Base-by-base conservation (phyloP, 129 eudicot genomes). In the Pulicaria dysenterica region DNA sequence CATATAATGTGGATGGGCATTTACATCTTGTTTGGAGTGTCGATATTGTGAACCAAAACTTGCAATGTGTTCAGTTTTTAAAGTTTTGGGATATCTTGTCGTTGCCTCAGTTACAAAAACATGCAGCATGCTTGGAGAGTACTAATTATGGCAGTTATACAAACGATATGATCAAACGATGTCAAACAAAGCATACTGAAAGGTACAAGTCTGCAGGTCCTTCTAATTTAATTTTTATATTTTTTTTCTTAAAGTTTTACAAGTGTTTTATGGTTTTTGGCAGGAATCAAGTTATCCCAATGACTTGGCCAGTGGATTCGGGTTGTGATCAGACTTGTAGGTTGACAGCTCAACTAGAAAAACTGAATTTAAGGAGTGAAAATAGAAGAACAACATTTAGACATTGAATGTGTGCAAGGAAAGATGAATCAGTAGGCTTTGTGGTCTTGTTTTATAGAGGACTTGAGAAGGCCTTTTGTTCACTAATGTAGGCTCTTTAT, bases 1-100 rank as follows among this genome's bases (percentile, higher is more conserved):
- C 50, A 12, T 73, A 75, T 59, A 67, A 67, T 46, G 71, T 85
- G 4, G 19, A 77, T n/a, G 76, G 63, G 40, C 16, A 16, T 31
- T 45, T 85, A 5, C 11, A 77, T 45, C 70, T 85, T 44, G 31
- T 77, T 60, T 85, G 86, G 86, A 74, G 79, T 3, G 63, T 78
- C 11, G 82, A 81, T 46, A 75, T 81, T 48, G 58, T 50, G 14
- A 16, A 60, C 24, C 79, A 85, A 8, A 69, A 83, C 61, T 69
- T 65, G 4, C 7, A 37, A n/a, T 67, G 72, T 65, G 43, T 54
- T 7, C 86, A 85, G 47, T 77, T 78, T 39, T 49, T 85, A 36
- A 85, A 81, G 61, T 54, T 85, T 63, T 78, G 63, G 79, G 86
- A 81, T 48, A 60, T 85, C 36, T 44, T 78, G 39, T 67, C 70